Evolutionary conservation across 208 protist genomes (phyloP).

Genomic region (Phytomonas sp.): DNA sequence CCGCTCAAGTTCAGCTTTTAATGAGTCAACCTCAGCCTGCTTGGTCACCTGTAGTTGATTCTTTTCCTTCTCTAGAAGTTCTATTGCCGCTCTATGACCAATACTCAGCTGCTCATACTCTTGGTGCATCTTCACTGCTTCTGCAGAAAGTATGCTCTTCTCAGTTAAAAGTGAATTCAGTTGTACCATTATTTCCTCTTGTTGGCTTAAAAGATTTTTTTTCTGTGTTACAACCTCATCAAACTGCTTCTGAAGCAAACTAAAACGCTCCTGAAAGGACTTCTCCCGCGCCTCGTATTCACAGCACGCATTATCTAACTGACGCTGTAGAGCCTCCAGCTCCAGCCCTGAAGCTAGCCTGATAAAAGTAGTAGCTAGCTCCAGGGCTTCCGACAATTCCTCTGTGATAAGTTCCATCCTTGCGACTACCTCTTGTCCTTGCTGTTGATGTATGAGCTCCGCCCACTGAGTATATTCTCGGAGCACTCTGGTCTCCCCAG

Average conservation of each 20-base stretch:
- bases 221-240: neutral
- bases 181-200: neutral
- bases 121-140: neutral
- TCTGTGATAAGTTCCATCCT: neutral
- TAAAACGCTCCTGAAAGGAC: neutral
- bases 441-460: neutral
- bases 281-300: neutral
- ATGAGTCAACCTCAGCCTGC: neutral
- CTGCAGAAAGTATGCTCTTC: neutral
- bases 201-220: neutral
- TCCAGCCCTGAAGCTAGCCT: neutral
- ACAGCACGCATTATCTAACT: neutral
- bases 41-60: neutral
- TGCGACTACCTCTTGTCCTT: neutral
- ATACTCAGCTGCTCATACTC: neutral
- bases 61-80: neutral
- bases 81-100: neutral
- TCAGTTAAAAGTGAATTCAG: neutral
- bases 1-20: constrained; percentile 21
- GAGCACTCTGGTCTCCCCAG: neutral
- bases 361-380: neutral
- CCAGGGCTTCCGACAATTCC: neutral
- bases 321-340: neutral
- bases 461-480: neutral
- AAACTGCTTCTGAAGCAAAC: neutral